Evolutionary conservation across 78 protist genomes (phyloP).

Genomic region (Dictyostelium discoideum): DNA sequence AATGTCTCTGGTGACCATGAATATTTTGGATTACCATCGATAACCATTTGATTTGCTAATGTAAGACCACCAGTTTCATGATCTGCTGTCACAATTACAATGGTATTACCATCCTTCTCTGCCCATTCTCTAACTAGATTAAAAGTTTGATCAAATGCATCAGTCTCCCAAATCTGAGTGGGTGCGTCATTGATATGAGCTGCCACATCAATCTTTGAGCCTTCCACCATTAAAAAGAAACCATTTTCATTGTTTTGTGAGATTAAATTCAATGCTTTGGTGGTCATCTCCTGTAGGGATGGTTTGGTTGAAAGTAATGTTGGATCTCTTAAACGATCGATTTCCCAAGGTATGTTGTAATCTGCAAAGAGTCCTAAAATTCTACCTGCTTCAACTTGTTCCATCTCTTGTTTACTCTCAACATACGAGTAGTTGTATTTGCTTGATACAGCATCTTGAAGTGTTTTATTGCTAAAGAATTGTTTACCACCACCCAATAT

Average conservation of each 20-base stretch:
- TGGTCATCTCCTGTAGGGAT: constrained; percentile 66
- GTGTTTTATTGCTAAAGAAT: not conserved
- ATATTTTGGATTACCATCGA: not conserved
- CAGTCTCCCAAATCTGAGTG: constrained; percentile 54
- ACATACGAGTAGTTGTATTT: not conserved
- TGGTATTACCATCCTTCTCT: constrained; percentile 65
- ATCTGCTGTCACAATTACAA: constrained; percentile 78
- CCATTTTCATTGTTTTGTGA: constrained; percentile 45
- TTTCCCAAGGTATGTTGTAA: constrained; percentile 60
- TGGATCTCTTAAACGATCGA: constrained; percentile 37
- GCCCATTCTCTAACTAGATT: constrained; percentile 62
- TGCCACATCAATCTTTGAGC: constrained; percentile 84
- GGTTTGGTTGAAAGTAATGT: constrained; percentile 9
- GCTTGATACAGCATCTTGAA: not conserved
- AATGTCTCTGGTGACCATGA: constrained; percentile 49
- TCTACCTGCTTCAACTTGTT: not conserved
- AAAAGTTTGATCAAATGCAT: constrained; percentile 58
- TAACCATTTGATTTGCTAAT: constrained; percentile 12
- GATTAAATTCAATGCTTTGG: constrained; percentile 40
- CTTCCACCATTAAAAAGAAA: constrained; percentile 68
- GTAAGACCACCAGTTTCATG: constrained; percentile 91
- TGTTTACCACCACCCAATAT: constrained; percentile 46
- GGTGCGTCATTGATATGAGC: constrained; percentile 87
- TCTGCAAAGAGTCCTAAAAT: constrained; percentile 52
- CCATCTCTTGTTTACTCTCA: not conserved